Conservation (phyloP, 768 basidiomycete genomes). For the Collybia nuda region DNA sequence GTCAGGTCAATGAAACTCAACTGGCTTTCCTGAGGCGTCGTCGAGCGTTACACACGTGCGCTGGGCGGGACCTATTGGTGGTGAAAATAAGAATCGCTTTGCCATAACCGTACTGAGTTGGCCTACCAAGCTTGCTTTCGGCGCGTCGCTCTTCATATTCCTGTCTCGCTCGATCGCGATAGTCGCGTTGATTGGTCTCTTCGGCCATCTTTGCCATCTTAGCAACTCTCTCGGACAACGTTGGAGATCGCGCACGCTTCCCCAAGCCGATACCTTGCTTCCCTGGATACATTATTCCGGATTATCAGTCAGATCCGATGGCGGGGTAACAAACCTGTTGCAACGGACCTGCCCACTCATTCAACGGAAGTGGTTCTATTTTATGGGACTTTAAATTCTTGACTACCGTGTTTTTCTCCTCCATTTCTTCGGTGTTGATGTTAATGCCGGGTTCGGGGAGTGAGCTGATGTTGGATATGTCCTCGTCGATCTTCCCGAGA, state of each 20-base stretch:
- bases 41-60: constrained; percentile 76
- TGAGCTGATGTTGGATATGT: background rate
- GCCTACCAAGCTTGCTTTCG: constrained; percentile 60
- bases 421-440: background rate
- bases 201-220: constrained; percentile 82
- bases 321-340: constrained; percentile 2
- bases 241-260: constrained; percentile 70
- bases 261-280: constrained; percentile 74
- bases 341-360: constrained; percentile 77
- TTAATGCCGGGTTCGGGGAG: background rate
- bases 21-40: constrained; percentile 67
- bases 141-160: constrained; percentile 80
- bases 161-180: constrained; percentile 66
- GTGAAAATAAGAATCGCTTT: background rate
- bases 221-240: constrained; percentile 58
- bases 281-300: constrained; percentile 42
- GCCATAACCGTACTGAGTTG: background rate
- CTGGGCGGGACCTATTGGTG: constrained; percentile 52
- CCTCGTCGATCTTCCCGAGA: constrained; percentile 49
- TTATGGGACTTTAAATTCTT: constrained; percentile 34
- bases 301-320: constrained; percentile 4
- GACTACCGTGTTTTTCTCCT: background rate
- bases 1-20: constrained; percentile 20
- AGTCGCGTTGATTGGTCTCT: constrained; percentile 51
- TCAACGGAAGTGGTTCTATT: constrained; percentile 69